Evolutionary conservation across 139 green algal species (phyloP).

Genomic region (Chlamydomonas sphaeroides): DNA sequence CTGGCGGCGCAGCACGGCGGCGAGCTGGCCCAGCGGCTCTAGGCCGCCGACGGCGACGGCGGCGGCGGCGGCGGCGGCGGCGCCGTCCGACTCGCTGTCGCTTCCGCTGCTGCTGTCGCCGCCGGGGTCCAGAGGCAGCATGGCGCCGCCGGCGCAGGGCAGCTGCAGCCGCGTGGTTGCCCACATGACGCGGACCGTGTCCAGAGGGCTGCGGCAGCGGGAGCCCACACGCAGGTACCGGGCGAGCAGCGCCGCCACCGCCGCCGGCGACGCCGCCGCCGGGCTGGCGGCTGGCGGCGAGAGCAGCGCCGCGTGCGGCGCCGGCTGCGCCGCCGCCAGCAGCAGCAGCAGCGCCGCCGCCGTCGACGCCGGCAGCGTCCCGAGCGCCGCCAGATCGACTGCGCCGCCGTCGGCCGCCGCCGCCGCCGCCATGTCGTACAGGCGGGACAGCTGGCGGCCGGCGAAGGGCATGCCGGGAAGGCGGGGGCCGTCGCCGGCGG

Average conservation of each 20-base stretch:
- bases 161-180: slow-evolving; percentile 23
- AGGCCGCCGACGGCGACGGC: neutral
- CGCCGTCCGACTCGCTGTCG: neutral
- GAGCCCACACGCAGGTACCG: slow-evolving; percentile 18
- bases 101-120: neutral
- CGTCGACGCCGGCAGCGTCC: neutral
- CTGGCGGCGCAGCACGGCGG: neutral
- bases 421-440: slow-evolving; percentile 25
- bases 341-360: slow-evolving; percentile 33
- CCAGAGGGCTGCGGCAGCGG: neutral
- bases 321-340: slow-evolving; percentile 29
- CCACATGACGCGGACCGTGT: slow-evolving; percentile 38
- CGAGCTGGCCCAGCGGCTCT: neutral
- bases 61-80: too few species aligned
- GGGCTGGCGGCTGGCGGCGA: neutral
- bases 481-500: neutral
- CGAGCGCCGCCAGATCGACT: neutral
- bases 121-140: neutral
- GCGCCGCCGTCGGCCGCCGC: neutral
- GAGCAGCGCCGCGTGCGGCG: neutral
- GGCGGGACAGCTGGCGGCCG: slow-evolving; percentile 5
- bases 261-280: neutral
- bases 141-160: neutral
- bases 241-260: slow-evolving; percentile 11
- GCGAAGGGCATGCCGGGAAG: neutral